Conservation (phyloP, 148 eudicot species). For the Persicaria tinctoria region DNA sequence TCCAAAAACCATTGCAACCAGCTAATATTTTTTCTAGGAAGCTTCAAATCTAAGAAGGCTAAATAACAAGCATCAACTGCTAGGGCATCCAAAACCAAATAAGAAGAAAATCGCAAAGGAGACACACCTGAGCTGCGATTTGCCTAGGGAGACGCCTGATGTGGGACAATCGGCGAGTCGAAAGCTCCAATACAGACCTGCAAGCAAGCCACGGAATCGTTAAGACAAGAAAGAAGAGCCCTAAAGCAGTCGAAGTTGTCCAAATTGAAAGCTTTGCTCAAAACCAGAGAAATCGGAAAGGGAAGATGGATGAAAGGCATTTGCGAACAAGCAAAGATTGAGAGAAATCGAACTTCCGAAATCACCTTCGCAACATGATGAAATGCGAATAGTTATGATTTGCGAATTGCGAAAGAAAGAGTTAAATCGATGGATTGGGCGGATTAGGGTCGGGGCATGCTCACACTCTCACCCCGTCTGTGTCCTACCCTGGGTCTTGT, state of each 20-base stretch:
- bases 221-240: neutral
- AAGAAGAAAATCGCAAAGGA: neutral
- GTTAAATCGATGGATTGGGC: no score
- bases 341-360: neutral
- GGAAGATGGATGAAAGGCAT: neutral
- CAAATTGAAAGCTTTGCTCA: neutral
- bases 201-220: constrained; percentile 3
- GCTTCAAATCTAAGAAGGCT: constrained; percentile 4
- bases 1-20: neutral
- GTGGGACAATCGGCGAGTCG: constrained; percentile 8
- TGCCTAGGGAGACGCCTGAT: constrained; percentile 11
- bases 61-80: neutral
- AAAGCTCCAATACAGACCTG: constrained; percentile 5
- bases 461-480: no score
- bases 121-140: constrained; percentile 10
- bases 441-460: no score
- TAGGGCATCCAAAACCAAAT: neutral
- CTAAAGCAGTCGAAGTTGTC: neutral
- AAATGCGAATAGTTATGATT: neutral
- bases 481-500: no score
- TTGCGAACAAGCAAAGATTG: constrained; percentile 1
- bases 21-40: neutral
- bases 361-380: constrained; percentile 12
- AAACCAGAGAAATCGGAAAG: neutral
- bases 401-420: no score